Percentiles rank a stretch among this genome's conserved stretches.
These are phyloP conservation scores for Tuber microsphaerosporum DNA, from an alignment of 495 filamentous ascomycete genomes.

Conservation along the genomic window DNA sequence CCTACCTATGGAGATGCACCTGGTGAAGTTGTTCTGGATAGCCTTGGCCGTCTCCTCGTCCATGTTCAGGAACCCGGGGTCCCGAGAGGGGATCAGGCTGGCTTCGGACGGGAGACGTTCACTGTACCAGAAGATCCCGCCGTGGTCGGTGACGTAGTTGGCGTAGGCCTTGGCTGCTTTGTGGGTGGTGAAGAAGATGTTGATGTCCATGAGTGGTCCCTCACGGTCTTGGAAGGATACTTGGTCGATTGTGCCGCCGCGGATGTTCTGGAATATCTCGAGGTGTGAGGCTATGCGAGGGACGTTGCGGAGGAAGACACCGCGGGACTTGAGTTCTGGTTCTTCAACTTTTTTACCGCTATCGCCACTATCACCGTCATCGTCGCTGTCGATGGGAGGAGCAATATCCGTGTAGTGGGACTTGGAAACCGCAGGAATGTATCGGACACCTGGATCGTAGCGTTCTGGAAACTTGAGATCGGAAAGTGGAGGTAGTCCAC, in stretches of 20 bases:
- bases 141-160: slow-evolving; percentile 10
- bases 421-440: not conserved
- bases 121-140: slow-evolving; percentile 14
- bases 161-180: slow-evolving; percentile 2
- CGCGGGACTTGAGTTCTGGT: not conserved
- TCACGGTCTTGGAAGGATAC: not conserved
- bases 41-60: not conserved
- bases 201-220: slow-evolving; percentile 1
- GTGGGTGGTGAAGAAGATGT: slow-evolving; percentile 1
- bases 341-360: not conserved
- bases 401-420: not conserved
- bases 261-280: slow-evolving; percentile 15
- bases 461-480: not conserved
- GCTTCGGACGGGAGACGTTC: not conserved
- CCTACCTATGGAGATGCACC: not conserved
- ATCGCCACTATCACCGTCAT: too few relatives aligned
- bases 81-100: not conserved
- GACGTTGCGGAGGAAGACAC: slow-evolving; percentile 9
- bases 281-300: not conserved
- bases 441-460: not conserved
- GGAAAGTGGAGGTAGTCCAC: not conserved
- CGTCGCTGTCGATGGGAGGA: not conserved
- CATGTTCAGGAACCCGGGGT: not conserved
- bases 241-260: slow-evolving; percentile 13
- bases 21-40: not conserved